These are phyloP conservation scores for Capronia coronata DNA, from an alignment of 2,329 filamentous ascomycete species.

Conservation along the genomic window DNA sequence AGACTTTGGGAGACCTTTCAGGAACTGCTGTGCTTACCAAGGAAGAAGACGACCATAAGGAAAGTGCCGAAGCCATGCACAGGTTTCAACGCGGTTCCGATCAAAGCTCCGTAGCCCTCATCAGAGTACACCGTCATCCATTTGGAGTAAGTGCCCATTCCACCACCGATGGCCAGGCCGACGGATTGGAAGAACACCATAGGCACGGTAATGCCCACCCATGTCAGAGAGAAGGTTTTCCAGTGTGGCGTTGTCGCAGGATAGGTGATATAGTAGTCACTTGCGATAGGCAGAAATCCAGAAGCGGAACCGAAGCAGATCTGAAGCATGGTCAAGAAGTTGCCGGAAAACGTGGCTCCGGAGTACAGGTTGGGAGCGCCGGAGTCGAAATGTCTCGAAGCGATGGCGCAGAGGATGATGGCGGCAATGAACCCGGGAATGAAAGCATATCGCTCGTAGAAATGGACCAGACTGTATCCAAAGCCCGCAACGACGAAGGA, in stretches of 20 bases:
- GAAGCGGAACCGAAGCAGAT: conserved; percentile 32
- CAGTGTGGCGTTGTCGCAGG: conserved; percentile 24
- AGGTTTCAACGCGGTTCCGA: conserved; percentile 11
- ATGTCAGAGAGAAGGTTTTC: conserved; percentile 29
- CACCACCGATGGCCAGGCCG: conserved; percentile 23
- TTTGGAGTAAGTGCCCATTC: conserved; percentile 19
- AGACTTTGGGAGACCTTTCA: no score
- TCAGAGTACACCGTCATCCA: conserved; percentile 24
- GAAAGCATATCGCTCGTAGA: conserved; percentile 30
- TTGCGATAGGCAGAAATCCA: conserved; percentile 28
- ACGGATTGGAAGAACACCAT: conserved; percentile 28
- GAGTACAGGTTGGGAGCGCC: conserved; percentile 4
- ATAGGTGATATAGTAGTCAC: conserved; percentile 31
- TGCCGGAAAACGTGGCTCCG: conserved; percentile 23
- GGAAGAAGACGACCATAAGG: conserved; percentile 12
- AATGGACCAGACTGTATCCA: conserved; percentile 27
- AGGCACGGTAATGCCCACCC: conserved; percentile 29
- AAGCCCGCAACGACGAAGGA: conserved; percentile 28
- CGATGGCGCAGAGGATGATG: conserved; percentile 7
- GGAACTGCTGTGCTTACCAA: conserved; percentile 1
- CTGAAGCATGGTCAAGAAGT: conserved; percentile 37
- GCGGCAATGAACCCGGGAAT: conserved; percentile 27
- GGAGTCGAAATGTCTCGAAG: conserved; percentile 5
- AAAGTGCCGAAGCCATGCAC: conserved; percentile 10
- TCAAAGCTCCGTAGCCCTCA: conserved; percentile 26